Base-by-base conservation (phyloP, 371 early-diverging fungal genomes). In the Fennellomyces sp. region DNA sequence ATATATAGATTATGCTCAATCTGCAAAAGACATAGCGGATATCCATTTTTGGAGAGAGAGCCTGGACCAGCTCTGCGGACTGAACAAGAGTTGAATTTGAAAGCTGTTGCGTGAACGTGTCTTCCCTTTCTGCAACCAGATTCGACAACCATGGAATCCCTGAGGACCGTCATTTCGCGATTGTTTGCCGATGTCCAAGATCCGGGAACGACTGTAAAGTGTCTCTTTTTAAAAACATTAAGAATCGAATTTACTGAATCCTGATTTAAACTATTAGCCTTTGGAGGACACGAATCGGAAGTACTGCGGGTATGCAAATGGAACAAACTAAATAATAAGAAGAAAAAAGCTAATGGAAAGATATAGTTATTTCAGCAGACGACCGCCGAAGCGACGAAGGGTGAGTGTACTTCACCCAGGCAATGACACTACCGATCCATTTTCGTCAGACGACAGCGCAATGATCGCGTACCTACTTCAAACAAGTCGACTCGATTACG, bases 111-210 rank as follows among this genome's bases (percentile, higher is more conserved):
- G n/a, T n/a, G n/a, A n/a, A n/a, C n/a, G n/a, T n/a, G n/a, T n/a
- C n/a, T n/a, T n/a, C n/a, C n/a, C n/a, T n/a, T n/a, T n/a, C n/a
- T n/a, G n/a, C n/a, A n/a, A n/a, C n/a, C n/a, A n/a, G n/a, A n/a
- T n/a, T n/a, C n/a, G n/a, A n/a, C n/a, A n/a, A n/a, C n/a, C n/a
- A 80, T 80, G 80, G 80, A 80, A 47, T 68, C 76, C 8, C 53
- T 80, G 28, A 59, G 80, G 57, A 72, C 65, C 39, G 72, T 79
- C 8, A 72, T 74, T 61, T 66, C 74, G 61, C 72, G 73, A 35
- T 41, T 80, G 15, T 80, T 80, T 63, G 61, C 66, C 42, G 80
- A 80, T 58, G 59, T 62, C 26, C 69, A 76, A 48, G 76, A 76
- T 54, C 56, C 35, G 8, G 64, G 60, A 30, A 19, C 68, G 2